These are phyloP conservation scores for Malus hybrid DNA, from an alignment of 331 rosid genomes.

Conservation along the genomic window DNA sequence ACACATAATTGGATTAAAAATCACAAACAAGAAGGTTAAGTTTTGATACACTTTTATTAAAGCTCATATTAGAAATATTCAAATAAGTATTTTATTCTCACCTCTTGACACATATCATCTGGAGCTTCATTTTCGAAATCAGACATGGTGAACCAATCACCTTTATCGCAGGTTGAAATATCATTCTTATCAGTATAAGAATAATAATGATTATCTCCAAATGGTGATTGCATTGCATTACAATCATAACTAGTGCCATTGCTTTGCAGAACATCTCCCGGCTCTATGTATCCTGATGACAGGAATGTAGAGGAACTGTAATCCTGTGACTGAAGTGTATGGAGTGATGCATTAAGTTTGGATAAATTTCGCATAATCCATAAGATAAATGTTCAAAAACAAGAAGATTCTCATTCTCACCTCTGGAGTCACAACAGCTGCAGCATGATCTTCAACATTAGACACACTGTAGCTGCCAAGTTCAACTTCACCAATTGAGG, in stretches of 20 bases:
- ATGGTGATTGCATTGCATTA: not conserved
- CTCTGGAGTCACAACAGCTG: not conserved
- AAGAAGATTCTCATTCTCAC: not conserved
- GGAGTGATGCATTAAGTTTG: not conserved
- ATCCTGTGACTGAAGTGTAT: not conserved
- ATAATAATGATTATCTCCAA: not conserved
- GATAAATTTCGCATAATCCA: no score
- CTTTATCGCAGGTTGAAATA: slow-evolving; percentile 5
- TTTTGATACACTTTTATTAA: not conserved
- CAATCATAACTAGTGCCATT: not conserved
- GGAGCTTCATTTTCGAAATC: not conserved
- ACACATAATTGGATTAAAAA: not conserved
- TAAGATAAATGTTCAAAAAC: not conserved
- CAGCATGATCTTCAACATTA: not conserved
- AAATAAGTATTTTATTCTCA: not conserved
- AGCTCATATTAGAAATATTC: not conserved
- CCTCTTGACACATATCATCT: not conserved
- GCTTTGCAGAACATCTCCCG: slow-evolving; percentile 11
- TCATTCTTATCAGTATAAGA: not conserved
- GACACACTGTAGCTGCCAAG: not conserved
- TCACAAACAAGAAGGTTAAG: not conserved
- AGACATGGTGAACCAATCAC: not conserved
- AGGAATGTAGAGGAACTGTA: not conserved
- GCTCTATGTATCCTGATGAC: not conserved
- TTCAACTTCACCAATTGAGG: not conserved